Evolutionary conservation across 306 rosid species (phyloP).

Genomic region (Arachis stenosperma): DNA sequence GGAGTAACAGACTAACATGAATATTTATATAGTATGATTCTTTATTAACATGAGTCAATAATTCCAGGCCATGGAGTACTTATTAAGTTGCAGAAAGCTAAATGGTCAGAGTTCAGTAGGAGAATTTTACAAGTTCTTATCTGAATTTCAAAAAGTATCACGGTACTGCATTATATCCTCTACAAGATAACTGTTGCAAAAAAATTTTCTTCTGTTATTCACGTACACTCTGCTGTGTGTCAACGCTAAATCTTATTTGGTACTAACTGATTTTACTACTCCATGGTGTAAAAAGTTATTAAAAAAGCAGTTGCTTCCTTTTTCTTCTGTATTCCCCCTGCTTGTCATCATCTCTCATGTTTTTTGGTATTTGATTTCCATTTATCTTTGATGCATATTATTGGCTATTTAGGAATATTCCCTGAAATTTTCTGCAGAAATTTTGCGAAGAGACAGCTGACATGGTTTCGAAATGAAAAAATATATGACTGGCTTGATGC

Average conservation of each 20-base stretch:
- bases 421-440: conserved; percentile 61
- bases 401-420: conserved; percentile 22
- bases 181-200: background rate
- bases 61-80: conserved; percentile 86
- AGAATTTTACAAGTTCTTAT: conserved; percentile 67
- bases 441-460: conserved; percentile 87
- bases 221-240: conserved; percentile 14
- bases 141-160: conserved; percentile 86
- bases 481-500: conserved; percentile 97
- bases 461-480: conserved; percentile 87
- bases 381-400: background rate
- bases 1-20: no score
- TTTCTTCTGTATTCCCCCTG: background rate
- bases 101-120: conserved; percentile 66
- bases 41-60: conserved; percentile 36
- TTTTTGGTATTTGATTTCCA: conserved; percentile 23
- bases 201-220: background rate
- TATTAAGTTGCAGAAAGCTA: conserved; percentile 68
- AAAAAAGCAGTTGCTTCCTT: background rate
- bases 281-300: background rate
- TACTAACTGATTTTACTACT: background rate
- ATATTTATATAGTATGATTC: background rate
- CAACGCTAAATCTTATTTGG: background rate
- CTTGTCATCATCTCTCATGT: conserved; percentile 16
- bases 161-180: conserved; percentile 51